phyloP scores from a whole-genome alignment of 139 green algal species.

The Tetradesmus obliquus region DNA sequence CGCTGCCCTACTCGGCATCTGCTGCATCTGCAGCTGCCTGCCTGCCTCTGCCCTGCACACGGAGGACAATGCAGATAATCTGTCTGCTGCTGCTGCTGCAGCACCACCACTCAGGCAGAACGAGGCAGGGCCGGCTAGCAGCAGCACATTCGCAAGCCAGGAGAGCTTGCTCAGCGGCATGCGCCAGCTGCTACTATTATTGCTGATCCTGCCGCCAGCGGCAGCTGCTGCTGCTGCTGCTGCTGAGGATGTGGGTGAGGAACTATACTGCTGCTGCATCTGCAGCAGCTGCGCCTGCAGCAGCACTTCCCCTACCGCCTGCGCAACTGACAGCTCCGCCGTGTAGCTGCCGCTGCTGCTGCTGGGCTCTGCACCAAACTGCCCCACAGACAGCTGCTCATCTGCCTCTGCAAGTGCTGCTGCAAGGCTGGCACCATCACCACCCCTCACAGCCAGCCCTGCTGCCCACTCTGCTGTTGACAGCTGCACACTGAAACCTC shows the following conservation, averaged over 20 bases:
- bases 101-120: neutral
- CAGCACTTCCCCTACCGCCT: neutral
- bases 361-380: slow-evolving; percentile 4
- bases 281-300: neutral
- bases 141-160: slow-evolving; percentile 13
- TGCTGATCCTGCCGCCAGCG: neutral
- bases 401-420: neutral
- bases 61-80: neutral
- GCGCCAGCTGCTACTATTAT: neutral
- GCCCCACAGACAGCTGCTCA: neutral
- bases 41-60: slow-evolving; percentile 2
- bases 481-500: neutral
- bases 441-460: neutral
- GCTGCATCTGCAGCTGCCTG: neutral
- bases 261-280: neutral
- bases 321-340: neutral
- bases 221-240: neutral
- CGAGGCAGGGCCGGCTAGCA: neutral
- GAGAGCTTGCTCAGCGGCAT: neutral
- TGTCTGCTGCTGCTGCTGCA: slow-evolving; percentile 19
- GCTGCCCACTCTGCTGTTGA: neutral
- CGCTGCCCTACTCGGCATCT: neutral
- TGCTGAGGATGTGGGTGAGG: no score
- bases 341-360: neutral
- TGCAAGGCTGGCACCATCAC: neutral